Evolutionary conservation across 2,329 filamentous ascomycete genomes (phyloP), one percentile per base, ranked within the genome.

Genomic region (Beauveria brongniartii): DNA sequence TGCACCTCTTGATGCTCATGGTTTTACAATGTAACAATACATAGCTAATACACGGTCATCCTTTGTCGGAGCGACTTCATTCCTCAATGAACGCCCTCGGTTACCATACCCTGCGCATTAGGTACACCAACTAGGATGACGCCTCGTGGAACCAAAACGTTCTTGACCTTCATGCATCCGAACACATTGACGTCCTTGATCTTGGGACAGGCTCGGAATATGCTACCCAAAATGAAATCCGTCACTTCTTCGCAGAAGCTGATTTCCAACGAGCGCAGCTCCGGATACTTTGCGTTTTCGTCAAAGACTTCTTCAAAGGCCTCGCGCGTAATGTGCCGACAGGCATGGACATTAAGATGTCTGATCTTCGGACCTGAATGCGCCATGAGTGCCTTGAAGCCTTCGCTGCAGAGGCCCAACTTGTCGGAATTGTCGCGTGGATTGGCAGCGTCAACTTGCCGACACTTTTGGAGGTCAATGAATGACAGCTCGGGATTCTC

Each of bases 321-420:
- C 18, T 82, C 75, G 40, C 82, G 79, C 1, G 84, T 82, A 64
- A 97, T 92, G 71, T 96, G 89, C 3, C 93, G 87, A 69, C 91
- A 96, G 0, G 88, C 90, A 16, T 90, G 84, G n/a, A 97, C 78
- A 69, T 95, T 90, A 40, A 97, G 77, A 46, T 82, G 77, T 62
- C 80, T 79, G 2, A 97, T 74, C 12, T 75, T 78, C 1, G 75
- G 70, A 4, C 90, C 90, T 0, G 92, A 96, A 70, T 97, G 93
- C 0, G 78, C 75, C 90, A 97, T 96, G 48, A 97, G 75, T 0
- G 91, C 90, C 65, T 81, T 78, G 75, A 97, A 93, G 0, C 89
- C 92, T 6, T 82, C 74, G 0, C 86, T 88, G 57, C 88, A 91
- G 37, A 97, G 80, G 1, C 92, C 93, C 50, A 93, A 75, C 26